A percentile compares a stretch with the other conserved stretches of the same genome.
Evolutionary conservation across 345 rosid genomes (phyloP).

Genomic region (Erysimum cheiranthoides): DNA sequence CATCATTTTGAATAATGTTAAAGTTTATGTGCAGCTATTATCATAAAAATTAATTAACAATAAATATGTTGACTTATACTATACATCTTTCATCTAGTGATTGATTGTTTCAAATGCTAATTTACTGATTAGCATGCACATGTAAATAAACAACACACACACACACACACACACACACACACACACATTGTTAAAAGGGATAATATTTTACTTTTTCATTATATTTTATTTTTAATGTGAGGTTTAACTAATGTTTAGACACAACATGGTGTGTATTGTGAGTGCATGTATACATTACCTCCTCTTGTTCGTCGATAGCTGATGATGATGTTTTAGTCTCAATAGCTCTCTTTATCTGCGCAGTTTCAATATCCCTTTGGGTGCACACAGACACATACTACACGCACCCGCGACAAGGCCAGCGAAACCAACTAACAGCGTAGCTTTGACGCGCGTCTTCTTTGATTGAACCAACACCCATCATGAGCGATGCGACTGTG

Average conservation of each 20-base stretch:
- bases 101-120: too few relatives aligned
- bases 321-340: slow-evolving; percentile 37
- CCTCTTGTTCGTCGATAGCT: slow-evolving; percentile 39
- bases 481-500: slow-evolving; percentile 81
- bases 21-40: too few relatives aligned
- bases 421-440: slow-evolving; percentile 74
- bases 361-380: slow-evolving; percentile 65
- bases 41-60: too few relatives aligned
- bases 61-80: too few relatives aligned
- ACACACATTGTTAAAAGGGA: background rate
- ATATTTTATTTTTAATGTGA: background rate
- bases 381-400: slow-evolving; percentile 86
- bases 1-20: too few relatives aligned
- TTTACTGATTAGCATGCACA: too few relatives aligned
- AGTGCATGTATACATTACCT: slow-evolving; percentile 25
- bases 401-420: slow-evolving; percentile 80
- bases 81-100: too few relatives aligned
- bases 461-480: slow-evolving; percentile 79
- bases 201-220: too few relatives aligned
- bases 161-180: too few relatives aligned
- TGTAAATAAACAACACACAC: too few relatives aligned
- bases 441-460: slow-evolving; percentile 63
- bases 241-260: background rate
- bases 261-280: background rate
- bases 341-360: slow-evolving; percentile 60